A percentile compares a stretch with the other conserved stretches of the same genome.
phyloP scores from a whole-genome alignment of 495 filamentous ascomycete species.

The Xylaria venustula region DNA sequence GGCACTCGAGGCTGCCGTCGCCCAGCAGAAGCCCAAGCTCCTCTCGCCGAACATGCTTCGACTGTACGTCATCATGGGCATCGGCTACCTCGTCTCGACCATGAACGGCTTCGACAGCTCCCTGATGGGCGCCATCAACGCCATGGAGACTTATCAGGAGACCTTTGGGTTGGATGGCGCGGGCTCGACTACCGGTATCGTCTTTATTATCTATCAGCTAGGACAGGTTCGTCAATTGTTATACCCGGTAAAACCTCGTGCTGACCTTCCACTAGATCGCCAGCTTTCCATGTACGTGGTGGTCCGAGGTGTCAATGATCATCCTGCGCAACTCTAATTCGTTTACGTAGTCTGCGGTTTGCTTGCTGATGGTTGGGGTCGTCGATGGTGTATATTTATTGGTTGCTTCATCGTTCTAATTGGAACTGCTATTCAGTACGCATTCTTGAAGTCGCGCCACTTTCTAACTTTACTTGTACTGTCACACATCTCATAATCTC shows the following conservation, averaged over 20 bases:
- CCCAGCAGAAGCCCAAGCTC: conserved; percentile 41
- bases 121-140: conserved; percentile 45
- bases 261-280: conserved; percentile 22
- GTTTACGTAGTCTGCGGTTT: conserved; percentile 29
- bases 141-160: conserved; percentile 40
- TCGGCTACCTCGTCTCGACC: conserved; percentile 48
- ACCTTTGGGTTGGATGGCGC: conserved; percentile 40
- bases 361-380: conserved; percentile 39
- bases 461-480: neutral
- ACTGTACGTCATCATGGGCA: conserved; percentile 41
- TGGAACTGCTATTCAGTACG: conserved; percentile 49
- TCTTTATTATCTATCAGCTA: conserved; percentile 43
- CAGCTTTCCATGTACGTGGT: conserved; percentile 32
- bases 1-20: conserved; percentile 40
- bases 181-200: conserved; percentile 30
- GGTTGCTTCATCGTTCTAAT: conserved; percentile 53
- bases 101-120: conserved; percentile 49
- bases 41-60: conserved; percentile 47
- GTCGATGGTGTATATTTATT: conserved; percentile 55
- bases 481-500: too few species aligned
- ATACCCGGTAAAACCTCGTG: neutral
- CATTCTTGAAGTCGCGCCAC: neutral
- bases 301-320: neutral
- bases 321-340: neutral
- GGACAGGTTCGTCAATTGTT: conserved; percentile 27